phyloP scores from a whole-genome alignment of 768 basidiomycete species.

The Auriscalpium vulgare region DNA sequence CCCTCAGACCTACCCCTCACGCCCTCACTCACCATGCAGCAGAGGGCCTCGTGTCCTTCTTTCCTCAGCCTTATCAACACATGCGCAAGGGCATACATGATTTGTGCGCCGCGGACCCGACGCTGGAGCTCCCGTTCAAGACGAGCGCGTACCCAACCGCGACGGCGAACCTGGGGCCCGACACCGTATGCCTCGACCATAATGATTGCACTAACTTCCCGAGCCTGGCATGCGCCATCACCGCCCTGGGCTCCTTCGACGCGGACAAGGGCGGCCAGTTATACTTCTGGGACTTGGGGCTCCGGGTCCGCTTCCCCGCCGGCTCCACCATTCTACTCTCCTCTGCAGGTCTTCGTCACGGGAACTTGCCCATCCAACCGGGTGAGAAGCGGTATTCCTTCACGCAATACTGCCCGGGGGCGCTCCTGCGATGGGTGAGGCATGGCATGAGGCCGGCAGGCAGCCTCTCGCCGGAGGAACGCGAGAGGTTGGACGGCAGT shows the following conservation, averaged over 20 bases:
- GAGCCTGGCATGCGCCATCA: slow-evolving; percentile 10
- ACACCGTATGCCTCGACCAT: slow-evolving; percentile 4
- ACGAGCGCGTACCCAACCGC: slow-evolving; percentile 9
- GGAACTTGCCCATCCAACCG: slow-evolving; percentile 11
- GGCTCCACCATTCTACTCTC: slow-evolving; percentile 13
- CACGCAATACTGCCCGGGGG: slow-evolving; percentile 5
- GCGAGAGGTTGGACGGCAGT: no score
- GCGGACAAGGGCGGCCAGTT: slow-evolving; percentile 12
- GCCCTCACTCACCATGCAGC: no score
- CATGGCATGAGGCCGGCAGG: neutral
- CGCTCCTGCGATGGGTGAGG: slow-evolving; percentile 1
- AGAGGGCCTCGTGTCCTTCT: no score
- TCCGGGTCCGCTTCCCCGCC: slow-evolving; percentile 16
- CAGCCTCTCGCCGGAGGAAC: no score
- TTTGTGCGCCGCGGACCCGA: no score
- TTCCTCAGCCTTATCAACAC: no score
- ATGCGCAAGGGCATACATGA: no score
- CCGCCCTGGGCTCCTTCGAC: slow-evolving; percentile 10
- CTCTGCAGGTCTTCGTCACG: slow-evolving; percentile 12
- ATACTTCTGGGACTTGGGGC: slow-evolving; percentile 11
- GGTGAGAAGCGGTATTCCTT: slow-evolving; percentile 2
- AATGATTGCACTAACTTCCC: slow-evolving; percentile 5
- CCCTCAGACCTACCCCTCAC: no score
- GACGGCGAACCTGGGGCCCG: slow-evolving; percentile 13
- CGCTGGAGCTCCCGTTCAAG: neutral